Base-by-base conservation (phyloP, 140 eudicot genomes). In the Flaveria floridana region DNA sequence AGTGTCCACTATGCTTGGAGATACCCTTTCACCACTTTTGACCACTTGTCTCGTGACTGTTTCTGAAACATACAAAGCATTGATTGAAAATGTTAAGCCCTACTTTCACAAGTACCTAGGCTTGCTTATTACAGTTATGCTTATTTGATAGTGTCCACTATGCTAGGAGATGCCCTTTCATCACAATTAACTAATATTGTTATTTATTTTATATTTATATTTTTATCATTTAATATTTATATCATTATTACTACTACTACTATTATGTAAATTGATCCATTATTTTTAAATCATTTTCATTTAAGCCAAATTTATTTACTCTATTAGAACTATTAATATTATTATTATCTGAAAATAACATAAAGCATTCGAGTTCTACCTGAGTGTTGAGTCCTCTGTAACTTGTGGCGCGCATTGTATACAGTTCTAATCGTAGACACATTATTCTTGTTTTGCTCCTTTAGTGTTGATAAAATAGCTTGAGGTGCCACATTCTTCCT, bases 21-120 rank as follows among this genome's bases (percentile, higher is more conserved):
- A 72, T 67, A 39, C 73, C 65, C 39, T 77, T 65, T 75, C 80
- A 66, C 78, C 85, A 25, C 67, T 28, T 26, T 84, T 52, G 82
- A 70, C 82, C 79, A 28, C 46, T 63, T 77, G 80, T 73, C 76
- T 75, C 37, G 48, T 77, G 30, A 74, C 84, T 85, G 71, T 64
- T 51, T 39, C 78, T 78, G 82, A 70, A 56, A 56, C 18, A 79
- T 57, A 26, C 76, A 72, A 26, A 81, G 4, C 63, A 50, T 25
- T 16, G 21, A 44, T 14, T 64, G 14, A 64, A 12, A 30, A 64
- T 30, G 48, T 15, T 30, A 64, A 30, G 47, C 48, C 0, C 47
- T 13, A 30, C 47, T 14, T 30, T 0, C n/a, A 47, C 53, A 47
- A 11, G 53, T 47, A 2, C 5, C 2, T 47, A 47, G 16, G 53